phyloP scores from a whole-genome alignment of 768 basidiomycete genomes.

The Russula brevipes region DNA sequence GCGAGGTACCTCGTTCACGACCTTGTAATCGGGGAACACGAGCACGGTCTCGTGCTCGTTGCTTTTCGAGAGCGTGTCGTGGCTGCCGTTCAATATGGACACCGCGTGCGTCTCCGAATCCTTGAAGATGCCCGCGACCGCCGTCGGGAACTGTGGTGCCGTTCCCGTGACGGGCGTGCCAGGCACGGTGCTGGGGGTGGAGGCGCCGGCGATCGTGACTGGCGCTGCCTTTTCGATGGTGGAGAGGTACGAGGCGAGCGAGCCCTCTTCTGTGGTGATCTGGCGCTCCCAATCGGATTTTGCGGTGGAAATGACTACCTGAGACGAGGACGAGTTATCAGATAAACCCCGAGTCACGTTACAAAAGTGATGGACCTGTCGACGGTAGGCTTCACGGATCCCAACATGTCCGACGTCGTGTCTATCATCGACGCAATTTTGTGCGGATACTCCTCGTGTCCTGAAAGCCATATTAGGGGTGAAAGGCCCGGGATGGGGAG shows the following conservation, averaged over 20 bases:
- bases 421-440: constrained; percentile 63
- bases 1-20: constrained; percentile 67
- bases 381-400: constrained; percentile 74
- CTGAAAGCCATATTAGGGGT: constrained; percentile 33
- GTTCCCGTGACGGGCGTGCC: constrained; percentile 17
- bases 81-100: constrained; percentile 81
- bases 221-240: constrained; percentile 25
- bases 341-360: constrained; percentile 8
- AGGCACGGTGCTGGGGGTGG: constrained; percentile 24
- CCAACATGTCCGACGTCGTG: constrained; percentile 76
- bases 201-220: neutral
- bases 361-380: constrained; percentile 50
- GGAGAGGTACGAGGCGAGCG: constrained; percentile 60
- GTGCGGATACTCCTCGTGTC: constrained; percentile 67
- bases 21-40: constrained; percentile 88
- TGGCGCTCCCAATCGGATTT: constrained; percentile 84
- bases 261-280: constrained; percentile 63
- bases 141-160: neutral
- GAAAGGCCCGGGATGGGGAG: constrained; percentile 10
- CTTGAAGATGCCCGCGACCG: constrained; percentile 52
- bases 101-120: constrained; percentile 51
- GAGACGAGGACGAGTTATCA: neutral
- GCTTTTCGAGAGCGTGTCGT: constrained; percentile 63
- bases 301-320: constrained; percentile 88
- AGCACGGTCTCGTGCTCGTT: constrained; percentile 69